Evolutionary conservation across 1,139 yeast genomes (phyloP).

Genomic region (Yamadazyma atmosphaerica): DNA sequence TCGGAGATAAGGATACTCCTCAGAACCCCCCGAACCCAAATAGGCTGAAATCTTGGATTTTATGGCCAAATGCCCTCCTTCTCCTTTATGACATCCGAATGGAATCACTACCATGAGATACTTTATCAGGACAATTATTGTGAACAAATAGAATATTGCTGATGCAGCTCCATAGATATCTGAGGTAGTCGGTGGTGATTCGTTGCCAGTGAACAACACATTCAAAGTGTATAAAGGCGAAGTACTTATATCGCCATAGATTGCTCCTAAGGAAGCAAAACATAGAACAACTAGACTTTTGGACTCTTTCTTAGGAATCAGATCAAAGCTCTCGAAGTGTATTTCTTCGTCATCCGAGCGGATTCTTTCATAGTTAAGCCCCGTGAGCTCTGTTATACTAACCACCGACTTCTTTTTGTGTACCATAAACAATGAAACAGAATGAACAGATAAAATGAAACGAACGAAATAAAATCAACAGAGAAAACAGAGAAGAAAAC

Average conservation of each 20-base stretch:
- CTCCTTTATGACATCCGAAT: conserved; percentile 56
- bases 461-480: neutral
- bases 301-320: neutral
- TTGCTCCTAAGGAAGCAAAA: conserved; percentile 49
- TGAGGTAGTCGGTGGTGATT: conserved; percentile 23
- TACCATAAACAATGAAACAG: neutral
- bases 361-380: conserved; percentile 5
- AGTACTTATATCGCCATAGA: conserved; percentile 64
- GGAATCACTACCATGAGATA: conserved; percentile 49
- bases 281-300: conserved; percentile 2
- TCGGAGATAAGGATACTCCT: no score
- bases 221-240: conserved; percentile 56
- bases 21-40: conserved; percentile 11
- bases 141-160: conserved; percentile 54
- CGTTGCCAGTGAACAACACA: conserved; percentile 37
- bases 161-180: conserved; percentile 55
- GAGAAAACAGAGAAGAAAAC: neutral
- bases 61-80: conserved; percentile 64
- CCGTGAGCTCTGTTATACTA: conserved; percentile 4
- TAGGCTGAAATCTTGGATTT: conserved; percentile 46
- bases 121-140: conserved; percentile 52
- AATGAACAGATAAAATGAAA: neutral
- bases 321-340: neutral
- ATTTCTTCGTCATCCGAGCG: neutral
- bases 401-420: conserved; percentile 2